These are phyloP conservation scores for Trypanosomatidae sp. DNA, from an alignment of 208 protist species.

Conservation along the genomic window DNA sequence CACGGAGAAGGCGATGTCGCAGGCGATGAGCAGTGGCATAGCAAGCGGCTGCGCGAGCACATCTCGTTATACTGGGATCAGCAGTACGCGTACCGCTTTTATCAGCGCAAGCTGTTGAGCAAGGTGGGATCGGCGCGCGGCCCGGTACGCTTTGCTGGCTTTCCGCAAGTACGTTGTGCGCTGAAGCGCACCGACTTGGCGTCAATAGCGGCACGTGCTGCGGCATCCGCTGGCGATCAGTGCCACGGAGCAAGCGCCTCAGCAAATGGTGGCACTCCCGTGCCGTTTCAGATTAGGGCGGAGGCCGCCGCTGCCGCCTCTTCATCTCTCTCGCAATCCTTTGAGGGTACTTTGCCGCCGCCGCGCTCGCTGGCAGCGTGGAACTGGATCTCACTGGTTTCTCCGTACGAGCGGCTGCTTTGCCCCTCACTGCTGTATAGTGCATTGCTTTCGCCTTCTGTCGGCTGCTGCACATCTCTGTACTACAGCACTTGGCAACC, in stretches of 20 bases:
- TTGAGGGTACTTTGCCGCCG: conserved; percentile 1
- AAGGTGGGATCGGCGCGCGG: conserved; percentile 47
- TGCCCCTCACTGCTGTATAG: conserved; percentile 67
- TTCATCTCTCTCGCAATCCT: background rate
- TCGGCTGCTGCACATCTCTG: conserved; percentile 12
- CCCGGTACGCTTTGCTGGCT: conserved; percentile 43
- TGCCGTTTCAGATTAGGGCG: background rate
- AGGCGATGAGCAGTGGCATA: background rate
- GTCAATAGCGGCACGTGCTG: background rate
- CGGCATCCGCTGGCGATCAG: too few species aligned
- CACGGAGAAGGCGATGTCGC: conserved; percentile 11
- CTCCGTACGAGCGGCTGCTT: conserved; percentile 55
- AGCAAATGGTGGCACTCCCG: background rate
- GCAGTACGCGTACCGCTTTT: conserved; percentile 19
- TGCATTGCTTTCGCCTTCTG: conserved; percentile 39
- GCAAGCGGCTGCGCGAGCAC: conserved; percentile 35
- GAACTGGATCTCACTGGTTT: conserved; percentile 32
- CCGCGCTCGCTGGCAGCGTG: conserved; percentile 25
- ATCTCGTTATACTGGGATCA: conserved; percentile 42
- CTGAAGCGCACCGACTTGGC: background rate
- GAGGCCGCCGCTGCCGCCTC: background rate
- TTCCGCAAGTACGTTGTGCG: conserved; percentile 30
- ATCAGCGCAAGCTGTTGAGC: conserved; percentile 33
- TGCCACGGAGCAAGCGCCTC: background rate
- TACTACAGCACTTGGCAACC: conserved; percentile 17